Evolutionary conservation across 306 rosid species (phyloP).

Genomic region (Ochetophila trinervis): DNA sequence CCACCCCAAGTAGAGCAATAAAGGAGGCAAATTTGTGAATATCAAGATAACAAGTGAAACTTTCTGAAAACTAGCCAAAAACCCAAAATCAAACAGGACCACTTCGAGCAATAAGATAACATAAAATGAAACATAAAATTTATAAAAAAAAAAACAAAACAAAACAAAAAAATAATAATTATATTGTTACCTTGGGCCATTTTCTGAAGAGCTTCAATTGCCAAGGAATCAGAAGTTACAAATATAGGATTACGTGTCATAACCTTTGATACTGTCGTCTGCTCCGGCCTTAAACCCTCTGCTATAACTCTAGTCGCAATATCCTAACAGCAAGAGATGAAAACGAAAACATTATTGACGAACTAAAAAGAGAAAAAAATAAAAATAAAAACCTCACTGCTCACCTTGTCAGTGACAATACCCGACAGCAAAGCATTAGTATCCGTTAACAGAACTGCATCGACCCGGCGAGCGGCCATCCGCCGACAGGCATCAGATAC

Average conservation of each 20-base stretch:
- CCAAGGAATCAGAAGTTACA: constrained; percentile 72
- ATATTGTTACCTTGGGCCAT: constrained; percentile 71
- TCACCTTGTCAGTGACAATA: constrained; percentile 89
- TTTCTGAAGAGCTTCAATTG: constrained; percentile 88
- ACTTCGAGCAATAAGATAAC: not conserved
- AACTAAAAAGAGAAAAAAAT: not conserved
- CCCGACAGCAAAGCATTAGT: constrained; percentile 89
- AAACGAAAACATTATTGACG: not conserved
- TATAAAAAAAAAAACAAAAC: too few species aligned
- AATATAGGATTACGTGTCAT: constrained; percentile 89
- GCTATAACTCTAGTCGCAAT: constrained; percentile 81
- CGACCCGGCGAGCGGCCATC: constrained; percentile 91
- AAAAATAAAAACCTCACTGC: not conserved
- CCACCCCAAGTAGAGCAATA: too few species aligned
- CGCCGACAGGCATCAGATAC: constrained; percentile 87
- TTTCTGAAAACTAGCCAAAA: not conserved
- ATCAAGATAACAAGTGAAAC: too few species aligned
- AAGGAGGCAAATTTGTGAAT: too few species aligned
- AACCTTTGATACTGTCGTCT: constrained; percentile 70
- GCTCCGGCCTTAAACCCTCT: constrained; percentile 88
- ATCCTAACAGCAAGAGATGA: constrained; percentile 48
- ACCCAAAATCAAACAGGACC: not conserved
- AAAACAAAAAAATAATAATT: too few species aligned
- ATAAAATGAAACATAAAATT: constrained; percentile 3
- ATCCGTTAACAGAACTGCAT: constrained; percentile 82